Percentiles rank a stretch among this genome's conserved stretches.
These are phyloP conservation scores for Allium sativum DNA, from an alignment of 106 monocot species.

Conservation along the genomic window DNA sequence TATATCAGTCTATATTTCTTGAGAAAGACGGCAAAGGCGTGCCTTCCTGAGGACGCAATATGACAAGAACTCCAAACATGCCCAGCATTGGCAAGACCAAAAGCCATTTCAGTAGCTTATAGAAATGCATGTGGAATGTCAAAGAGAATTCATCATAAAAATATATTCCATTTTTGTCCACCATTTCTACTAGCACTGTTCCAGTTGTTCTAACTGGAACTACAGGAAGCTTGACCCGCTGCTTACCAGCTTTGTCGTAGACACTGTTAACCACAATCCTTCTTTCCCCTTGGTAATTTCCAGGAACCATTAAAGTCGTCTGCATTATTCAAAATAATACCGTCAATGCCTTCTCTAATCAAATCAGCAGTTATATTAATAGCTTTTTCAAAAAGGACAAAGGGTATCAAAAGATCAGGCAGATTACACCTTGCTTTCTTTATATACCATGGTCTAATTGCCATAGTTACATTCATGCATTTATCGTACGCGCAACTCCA, in stretches of 20 bases:
- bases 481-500: too few relatives aligned
- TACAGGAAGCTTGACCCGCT: constrained; percentile 78
- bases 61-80: constrained; percentile 85
- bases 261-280: constrained; percentile 46
- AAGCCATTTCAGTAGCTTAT: constrained; percentile 96
- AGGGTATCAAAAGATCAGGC: too few relatives aligned
- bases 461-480: too few relatives aligned
- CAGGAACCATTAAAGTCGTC: constrained; percentile 83
- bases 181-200: constrained; percentile 92
- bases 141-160: constrained; percentile 96
- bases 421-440: too few relatives aligned
- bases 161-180: constrained; percentile 85
- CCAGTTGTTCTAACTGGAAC: constrained; percentile 92
- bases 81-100: constrained; percentile 80
- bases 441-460: too few relatives aligned
- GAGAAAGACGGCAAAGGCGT: constrained; percentile 87
- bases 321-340: constrained; percentile 19
- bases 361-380: too few relatives aligned
- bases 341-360: too few relatives aligned
- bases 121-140: constrained; percentile 95
- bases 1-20: constrained; percentile 48
- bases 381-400: too few relatives aligned
- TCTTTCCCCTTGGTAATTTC: constrained; percentile 93
- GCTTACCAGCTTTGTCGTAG: constrained; percentile 65
- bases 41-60: constrained; percentile 84